phyloP scores from a whole-genome alignment of 371 early-diverging fungal genomes.

The Choanephora cucurbitarum region DNA sequence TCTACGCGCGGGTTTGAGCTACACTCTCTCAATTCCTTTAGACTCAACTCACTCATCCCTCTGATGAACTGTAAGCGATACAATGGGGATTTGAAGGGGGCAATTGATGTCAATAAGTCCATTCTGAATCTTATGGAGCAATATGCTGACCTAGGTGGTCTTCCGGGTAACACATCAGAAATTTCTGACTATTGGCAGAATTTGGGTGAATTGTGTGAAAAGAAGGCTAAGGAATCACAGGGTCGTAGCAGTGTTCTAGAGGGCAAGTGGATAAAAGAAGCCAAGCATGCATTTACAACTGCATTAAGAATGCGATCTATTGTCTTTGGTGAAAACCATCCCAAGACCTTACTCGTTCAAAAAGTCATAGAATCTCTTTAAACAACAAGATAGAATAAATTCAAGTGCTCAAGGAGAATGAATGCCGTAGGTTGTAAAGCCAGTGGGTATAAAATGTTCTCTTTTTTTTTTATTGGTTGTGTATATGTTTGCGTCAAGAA shows the following conservation, averaged over 20 bases:
- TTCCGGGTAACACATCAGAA: constrained; percentile 62
- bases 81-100: constrained; percentile 52
- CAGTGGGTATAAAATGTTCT: neutral
- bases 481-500: neutral
- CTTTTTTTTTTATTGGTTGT: neutral
- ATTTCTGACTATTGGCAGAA: constrained; percentile 63
- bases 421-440: too few relatives aligned
- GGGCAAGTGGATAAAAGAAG: constrained; percentile 52
- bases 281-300: constrained; percentile 42
- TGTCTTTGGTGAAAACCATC: constrained; percentile 56
- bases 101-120: constrained; percentile 56
- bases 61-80: constrained; percentile 58
- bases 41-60: constrained; percentile 59
- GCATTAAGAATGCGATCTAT: constrained; percentile 48
- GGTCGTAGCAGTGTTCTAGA: constrained; percentile 25
- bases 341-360: constrained; percentile 35
- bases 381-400: neutral
- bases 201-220: constrained; percentile 59
- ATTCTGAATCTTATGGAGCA: constrained; percentile 48
- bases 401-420: too few relatives aligned
- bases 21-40: constrained; percentile 40
- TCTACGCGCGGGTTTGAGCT: constrained; percentile 14
- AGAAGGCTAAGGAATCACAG: constrained; percentile 46
- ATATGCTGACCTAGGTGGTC: constrained; percentile 29
- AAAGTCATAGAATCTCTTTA: neutral